Evolutionary conservation across 495 filamentous ascomycete species (phyloP), one percentile per base, ranked within the genome.

Genomic region (Penicillium subrubescens): DNA sequence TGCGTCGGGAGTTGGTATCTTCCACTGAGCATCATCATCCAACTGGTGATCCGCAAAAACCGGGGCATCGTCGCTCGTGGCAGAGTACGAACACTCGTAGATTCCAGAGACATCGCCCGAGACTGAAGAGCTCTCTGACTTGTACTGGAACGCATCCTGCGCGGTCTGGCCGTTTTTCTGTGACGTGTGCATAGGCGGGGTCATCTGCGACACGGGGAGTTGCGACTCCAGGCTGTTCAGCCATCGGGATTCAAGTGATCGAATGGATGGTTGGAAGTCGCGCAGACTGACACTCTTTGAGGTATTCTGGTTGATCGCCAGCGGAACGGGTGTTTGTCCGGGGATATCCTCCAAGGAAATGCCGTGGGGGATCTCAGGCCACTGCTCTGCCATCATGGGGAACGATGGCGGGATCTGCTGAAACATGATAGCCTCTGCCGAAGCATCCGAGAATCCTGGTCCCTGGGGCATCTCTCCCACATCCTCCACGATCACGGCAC

Each of bases 401-500:
- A 75, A 81, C n/a, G 68, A 61, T 57, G 72, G 75, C 0, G 75
- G 71, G 12, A 80, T 69, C 52, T 76, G 74, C 37, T 78, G 77
- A 59, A 76, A 79, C 66, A 77, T 70, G 14, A 76, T 71, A 25
- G 69, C 70, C 27, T 79, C 77, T 1, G 69, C 67, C 35, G 74
- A 60, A 27, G 71, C 64, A 62, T 81, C 77, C 27, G 74, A 43
- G 25, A 75, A 77, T 14, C 75, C 77, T 44, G 71, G 77, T 5
- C 68, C 73, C 35, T 76, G 76, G 5, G 75, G 64, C 35, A 77
- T 57, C 35, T 77, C 77, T 19, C 75, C 74, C 25, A 69, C 68
- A 67, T 82, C 80, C 31, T 79, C 79, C 48, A 82, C 73, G 50
- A 82, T 80, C 21, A 80, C 76, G 0, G 78, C 74, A 17, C 73